Percentiles rank a stretch among this genome's conserved stretches.
Evolutionary conservation across 2,329 filamentous ascomycete genomes (phyloP).

Genomic region (Tolypocladium tundrense): DNA sequence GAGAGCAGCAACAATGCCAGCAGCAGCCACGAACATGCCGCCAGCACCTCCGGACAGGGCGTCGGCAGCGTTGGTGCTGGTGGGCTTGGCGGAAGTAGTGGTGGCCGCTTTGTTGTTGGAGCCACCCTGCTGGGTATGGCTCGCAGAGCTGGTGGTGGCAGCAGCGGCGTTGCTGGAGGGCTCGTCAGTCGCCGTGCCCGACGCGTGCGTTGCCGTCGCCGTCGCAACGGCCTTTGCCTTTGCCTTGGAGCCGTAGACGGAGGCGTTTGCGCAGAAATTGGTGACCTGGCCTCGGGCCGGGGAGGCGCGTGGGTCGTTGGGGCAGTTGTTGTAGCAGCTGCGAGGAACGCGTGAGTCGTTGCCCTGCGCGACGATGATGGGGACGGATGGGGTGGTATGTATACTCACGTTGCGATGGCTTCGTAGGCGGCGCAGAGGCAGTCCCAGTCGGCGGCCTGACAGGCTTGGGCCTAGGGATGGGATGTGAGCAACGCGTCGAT

Average conservation of each 20-base stretch:
- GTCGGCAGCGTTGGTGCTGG: constrained; percentile 14
- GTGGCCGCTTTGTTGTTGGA: constrained; percentile 3
- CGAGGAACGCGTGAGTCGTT: not conserved
- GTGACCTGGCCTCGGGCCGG: constrained; percentile 26
- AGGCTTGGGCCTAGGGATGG: constrained; percentile 20
- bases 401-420: constrained; percentile 35
- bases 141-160: constrained; percentile 10
- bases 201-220: not conserved
- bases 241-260: constrained; percentile 27
- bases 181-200: constrained; percentile 7
- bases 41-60: constrained; percentile 20
- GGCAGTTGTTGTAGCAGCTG: constrained; percentile 49
- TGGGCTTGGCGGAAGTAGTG: constrained; percentile 9
- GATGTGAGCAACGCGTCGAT: not conserved
- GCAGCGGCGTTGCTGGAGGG: constrained; percentile 11
- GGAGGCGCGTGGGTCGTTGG: constrained; percentile 30
- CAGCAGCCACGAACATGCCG: constrained; percentile 24
- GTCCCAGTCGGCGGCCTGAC: constrained; percentile 29
- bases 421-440: constrained; percentile 36
- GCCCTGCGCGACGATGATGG: not conserved
- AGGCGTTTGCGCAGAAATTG: constrained; percentile 35
- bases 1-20: constrained; percentile 25
- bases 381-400: not conserved
- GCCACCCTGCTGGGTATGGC: constrained; percentile 7
- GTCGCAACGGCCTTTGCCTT: constrained; percentile 13